Percentiles rank a stretch among this genome's conserved stretches.
These are phyloP conservation scores for Spergularia bocconei DNA, from an alignment of 148 eudicot species.

Conservation along the genomic window DNA sequence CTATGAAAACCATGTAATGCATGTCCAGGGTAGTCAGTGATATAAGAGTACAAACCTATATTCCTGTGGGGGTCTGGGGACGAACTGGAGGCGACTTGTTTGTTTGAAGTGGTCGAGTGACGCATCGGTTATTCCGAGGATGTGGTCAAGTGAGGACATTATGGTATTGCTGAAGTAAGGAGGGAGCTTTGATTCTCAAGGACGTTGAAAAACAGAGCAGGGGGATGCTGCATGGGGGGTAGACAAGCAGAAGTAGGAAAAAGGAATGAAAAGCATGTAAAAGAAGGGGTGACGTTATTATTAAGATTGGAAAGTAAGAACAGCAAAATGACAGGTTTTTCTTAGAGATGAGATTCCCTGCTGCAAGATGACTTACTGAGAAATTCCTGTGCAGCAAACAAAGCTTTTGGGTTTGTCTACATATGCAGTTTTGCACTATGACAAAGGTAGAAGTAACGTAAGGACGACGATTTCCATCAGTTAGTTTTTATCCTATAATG, in stretches of 20 bases:
- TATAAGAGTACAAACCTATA: not conserved
- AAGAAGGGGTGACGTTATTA: conserved; percentile 47
- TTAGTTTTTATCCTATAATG: not conserved
- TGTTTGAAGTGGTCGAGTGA: conserved; percentile 20
- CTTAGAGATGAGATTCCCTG: conserved; percentile 63
- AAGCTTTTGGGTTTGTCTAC: conserved; percentile 18
- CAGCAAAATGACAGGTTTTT: conserved; percentile 28
- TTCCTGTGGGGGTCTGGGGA: not conserved
- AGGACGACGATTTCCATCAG: no score
- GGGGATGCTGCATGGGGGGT: conserved; percentile 30
- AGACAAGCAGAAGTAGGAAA: conserved; percentile 34
- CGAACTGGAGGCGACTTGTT: conserved; percentile 1
- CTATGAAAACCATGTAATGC: not conserved
- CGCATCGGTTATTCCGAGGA: conserved; percentile 15
- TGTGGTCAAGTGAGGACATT: conserved; percentile 23
- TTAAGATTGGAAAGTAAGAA: conserved; percentile 49
- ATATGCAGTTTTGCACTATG: not conserved
- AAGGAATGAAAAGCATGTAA: conserved; percentile 28
- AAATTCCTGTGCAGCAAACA: not conserved
- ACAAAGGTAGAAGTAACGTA: not conserved
- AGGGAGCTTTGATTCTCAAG: conserved; percentile 21
- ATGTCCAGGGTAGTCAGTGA: not conserved
- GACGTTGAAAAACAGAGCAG: conserved; percentile 16
- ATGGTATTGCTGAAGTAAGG: conserved; percentile 30
- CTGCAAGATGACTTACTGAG: conserved; percentile 47